A percentile compares a stretch with the other conserved stretches of the same genome.
These are phyloP conservation scores for Pharus latifolius DNA, from an alignment of 176 grass and related monocot species.

Conservation along the genomic window DNA sequence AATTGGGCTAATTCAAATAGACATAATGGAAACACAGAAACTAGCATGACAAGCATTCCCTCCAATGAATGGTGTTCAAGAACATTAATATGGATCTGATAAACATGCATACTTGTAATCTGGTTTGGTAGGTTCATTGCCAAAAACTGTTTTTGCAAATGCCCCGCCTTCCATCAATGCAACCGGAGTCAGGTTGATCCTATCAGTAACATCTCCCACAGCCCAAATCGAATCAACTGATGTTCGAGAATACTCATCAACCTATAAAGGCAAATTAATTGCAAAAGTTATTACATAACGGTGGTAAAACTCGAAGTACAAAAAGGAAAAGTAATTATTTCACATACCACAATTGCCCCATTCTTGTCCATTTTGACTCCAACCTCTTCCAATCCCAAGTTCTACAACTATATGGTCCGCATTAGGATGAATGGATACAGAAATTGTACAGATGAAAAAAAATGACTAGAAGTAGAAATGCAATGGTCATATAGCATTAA, in stretches of 20 bases:
- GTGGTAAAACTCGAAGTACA: not conserved
- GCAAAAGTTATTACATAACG: not conserved
- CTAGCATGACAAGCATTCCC: not conserved
- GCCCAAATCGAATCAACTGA: slow-evolving; percentile 80
- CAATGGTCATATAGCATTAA: not conserved
- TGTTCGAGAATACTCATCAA: slow-evolving; percentile 64
- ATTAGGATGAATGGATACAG: not conserved
- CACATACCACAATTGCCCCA: slow-evolving; percentile 61
- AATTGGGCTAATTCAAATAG: not conserved
- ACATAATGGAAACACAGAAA: not conserved
- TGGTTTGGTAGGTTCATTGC: slow-evolving; percentile 61
- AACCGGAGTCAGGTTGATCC: slow-evolving; percentile 67
- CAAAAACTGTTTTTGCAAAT: slow-evolving; percentile 56
- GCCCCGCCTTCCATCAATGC: slow-evolving; percentile 77
- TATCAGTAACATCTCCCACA: slow-evolving; percentile 70
- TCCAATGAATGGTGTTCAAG: not conserved
- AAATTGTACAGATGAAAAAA: not conserved
- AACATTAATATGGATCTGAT: not conserved
- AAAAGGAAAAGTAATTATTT: not conserved
- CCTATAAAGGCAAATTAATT: slow-evolving; percentile 14
- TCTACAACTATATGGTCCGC: slow-evolving; percentile 30
- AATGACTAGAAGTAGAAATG: not conserved
- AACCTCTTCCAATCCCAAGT: slow-evolving; percentile 60
- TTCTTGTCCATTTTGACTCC: slow-evolving; percentile 53
- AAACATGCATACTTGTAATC: slow-evolving; percentile 49